phyloP scores from a whole-genome alignment of 1,139 yeast species.

The Yamadazyma taylorii region DNA sequence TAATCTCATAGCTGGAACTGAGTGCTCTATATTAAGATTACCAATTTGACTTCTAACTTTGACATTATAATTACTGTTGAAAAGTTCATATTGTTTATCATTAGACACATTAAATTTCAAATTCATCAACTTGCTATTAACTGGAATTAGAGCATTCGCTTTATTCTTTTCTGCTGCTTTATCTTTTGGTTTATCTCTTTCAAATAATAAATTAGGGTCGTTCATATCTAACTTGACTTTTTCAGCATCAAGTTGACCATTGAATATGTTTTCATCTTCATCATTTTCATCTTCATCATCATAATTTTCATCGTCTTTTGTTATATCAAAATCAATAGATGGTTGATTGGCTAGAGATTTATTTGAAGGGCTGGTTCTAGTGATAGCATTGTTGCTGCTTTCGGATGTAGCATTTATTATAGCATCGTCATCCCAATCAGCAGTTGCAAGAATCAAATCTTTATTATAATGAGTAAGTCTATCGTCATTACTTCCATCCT shows the following conservation, averaged over 20 bases:
- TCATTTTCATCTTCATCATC: conserved; percentile 61
- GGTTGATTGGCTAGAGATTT: conserved; percentile 7
- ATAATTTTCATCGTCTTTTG: conserved; percentile 29
- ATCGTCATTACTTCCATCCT: conserved; percentile 40
- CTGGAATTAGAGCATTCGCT: conserved; percentile 44
- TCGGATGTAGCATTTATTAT: conserved; percentile 52
- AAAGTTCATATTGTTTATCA: conserved; percentile 78
- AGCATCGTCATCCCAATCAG: conserved; percentile 80
- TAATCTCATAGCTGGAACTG: conserved; percentile 80
- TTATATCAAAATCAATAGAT: conserved; percentile 24
- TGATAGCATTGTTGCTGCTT: conserved; percentile 5
- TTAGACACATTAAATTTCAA: conserved; percentile 79
- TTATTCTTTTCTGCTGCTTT: conserved; percentile 19
- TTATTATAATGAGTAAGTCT: conserved; percentile 47
- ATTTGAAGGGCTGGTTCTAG: conserved; percentile 3
- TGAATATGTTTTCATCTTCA: conserved; percentile 77
- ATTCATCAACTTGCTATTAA: conserved; percentile 47
- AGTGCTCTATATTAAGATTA: conserved; percentile 86
- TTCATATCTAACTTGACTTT: conserved; percentile 74
- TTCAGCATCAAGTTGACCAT: conserved; percentile 57
- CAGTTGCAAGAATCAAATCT: conserved; percentile 69
- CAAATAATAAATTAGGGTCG: conserved; percentile 75
- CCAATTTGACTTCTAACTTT: conserved; percentile 94
- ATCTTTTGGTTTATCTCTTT: conserved; percentile 36
- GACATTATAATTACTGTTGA: conserved; percentile 84